Evolutionary conservation across 2,329 filamentous ascomycete genomes (phyloP).

Genomic region (Aspergillus neoniger): DNA sequence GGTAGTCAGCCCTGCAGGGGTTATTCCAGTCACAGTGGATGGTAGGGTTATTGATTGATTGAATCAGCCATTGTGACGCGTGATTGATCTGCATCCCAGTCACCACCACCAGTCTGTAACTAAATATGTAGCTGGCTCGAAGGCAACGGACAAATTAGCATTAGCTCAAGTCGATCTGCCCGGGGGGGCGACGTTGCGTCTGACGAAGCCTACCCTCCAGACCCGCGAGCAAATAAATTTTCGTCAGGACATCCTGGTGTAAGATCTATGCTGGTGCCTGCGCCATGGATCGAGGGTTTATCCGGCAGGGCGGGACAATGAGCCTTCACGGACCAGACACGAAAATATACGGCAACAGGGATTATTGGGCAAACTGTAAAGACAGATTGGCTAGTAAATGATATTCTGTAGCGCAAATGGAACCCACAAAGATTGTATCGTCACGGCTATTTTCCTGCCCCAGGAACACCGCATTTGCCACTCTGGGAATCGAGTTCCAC

Average conservation of each 20-base stretch:
- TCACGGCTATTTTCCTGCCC: not conserved
- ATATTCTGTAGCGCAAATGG: not conserved
- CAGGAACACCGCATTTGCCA: not conserved
- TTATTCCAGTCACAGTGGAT: slow-evolving; percentile 1
- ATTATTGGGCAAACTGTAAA: not conserved
- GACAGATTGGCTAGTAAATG: not conserved
- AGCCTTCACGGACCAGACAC: not conserved
- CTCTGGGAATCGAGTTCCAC: slow-evolving; percentile 3
- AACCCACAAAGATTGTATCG: not conserved
- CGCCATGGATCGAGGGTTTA: slow-evolving; percentile 6
- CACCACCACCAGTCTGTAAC: not conserved
- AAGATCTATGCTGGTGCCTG: slow-evolving; percentile 10
- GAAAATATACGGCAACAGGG: not conserved
- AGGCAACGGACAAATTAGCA: not conserved
- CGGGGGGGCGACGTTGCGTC: slow-evolving; percentile 7
- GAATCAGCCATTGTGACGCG: not conserved
- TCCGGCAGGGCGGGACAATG: slow-evolving; percentile 6
- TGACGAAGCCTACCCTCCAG: slow-evolving; percentile 7
- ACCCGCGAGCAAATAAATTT: not conserved
- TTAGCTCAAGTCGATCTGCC: slow-evolving; percentile 12
- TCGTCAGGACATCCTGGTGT: not conserved
- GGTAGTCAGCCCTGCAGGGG: slow-evolving; percentile 3
- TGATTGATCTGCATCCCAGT: slow-evolving; percentile 8
- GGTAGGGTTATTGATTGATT: not conserved
- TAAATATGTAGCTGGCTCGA: not conserved